Conservation (phyloP, 2,329 filamentous ascomycete species). For the Zymoseptoria crescenta region DNA sequence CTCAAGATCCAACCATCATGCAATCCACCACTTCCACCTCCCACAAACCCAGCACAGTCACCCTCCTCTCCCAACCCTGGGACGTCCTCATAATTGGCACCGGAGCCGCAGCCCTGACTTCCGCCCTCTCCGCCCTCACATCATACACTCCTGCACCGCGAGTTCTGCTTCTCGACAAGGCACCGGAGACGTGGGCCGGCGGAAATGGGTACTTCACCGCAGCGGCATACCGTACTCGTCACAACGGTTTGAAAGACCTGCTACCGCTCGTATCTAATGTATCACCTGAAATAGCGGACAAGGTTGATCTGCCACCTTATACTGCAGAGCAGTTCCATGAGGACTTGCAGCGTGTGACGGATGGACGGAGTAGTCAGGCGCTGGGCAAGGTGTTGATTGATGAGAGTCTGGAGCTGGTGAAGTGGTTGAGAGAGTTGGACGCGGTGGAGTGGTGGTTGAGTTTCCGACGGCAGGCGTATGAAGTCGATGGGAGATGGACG, state of each 20-base stretch:
- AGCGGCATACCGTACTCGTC: conserved; percentile 53
- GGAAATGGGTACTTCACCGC: conserved; percentile 61
- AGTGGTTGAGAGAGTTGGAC: conserved; percentile 23
- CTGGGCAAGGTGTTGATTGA: conserved; percentile 44
- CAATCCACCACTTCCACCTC: not conserved
- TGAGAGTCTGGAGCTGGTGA: conserved; percentile 23
- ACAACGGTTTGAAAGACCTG: conserved; percentile 49
- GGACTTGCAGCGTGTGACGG: conserved; percentile 52
- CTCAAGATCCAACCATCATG: no score
- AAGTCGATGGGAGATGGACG: conserved; percentile 52
- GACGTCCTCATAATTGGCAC: conserved; percentile 51
- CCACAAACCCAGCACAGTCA: not conserved
- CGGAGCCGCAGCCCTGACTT: conserved; percentile 57
- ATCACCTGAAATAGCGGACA: conserved; percentile 35
- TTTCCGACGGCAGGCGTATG: conserved; percentile 60
- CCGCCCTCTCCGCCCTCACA: conserved; percentile 48
- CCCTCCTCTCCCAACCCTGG: conserved; percentile 13
- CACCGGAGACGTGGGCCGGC: conserved; percentile 51
- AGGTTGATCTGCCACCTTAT: conserved; percentile 54
- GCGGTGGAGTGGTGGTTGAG: conserved; percentile 40
- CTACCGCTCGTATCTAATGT: conserved; percentile 57
- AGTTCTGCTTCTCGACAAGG: conserved; percentile 54
- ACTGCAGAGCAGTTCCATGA: conserved; percentile 45
- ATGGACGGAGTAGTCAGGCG: conserved; percentile 44
- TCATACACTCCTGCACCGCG: conserved; percentile 11